Evolutionary conservation across 2,329 filamentous ascomycete species (phyloP).

Genomic region (Parascedosporium putredinis): DNA sequence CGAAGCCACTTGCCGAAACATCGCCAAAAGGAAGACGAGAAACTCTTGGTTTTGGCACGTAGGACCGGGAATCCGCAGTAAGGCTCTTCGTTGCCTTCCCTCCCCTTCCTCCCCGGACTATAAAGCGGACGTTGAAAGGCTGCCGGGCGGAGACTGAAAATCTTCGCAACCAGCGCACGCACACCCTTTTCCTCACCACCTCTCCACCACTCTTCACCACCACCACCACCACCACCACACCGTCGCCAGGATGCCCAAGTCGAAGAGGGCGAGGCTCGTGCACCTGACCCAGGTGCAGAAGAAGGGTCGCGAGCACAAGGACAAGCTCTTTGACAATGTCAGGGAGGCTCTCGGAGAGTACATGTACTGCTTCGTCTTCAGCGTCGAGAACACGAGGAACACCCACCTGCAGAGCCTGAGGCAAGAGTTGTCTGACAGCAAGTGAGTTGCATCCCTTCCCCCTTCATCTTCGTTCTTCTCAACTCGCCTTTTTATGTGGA

Average conservation of each 20-base stretch:
- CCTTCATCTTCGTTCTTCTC: conserved; percentile 6
- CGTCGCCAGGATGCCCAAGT: conserved; percentile 70
- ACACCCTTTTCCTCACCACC: not conserved
- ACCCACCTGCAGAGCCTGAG: conserved; percentile 88
- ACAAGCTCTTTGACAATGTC: conserved; percentile 79
- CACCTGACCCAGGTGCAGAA: conserved; percentile 87
- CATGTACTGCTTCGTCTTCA: conserved; percentile 87
- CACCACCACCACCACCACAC: not conserved
- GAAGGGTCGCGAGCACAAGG: conserved; percentile 86
- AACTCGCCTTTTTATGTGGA: conserved; percentile 6
- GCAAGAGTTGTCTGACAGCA: conserved; percentile 71
- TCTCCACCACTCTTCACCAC: not conserved
- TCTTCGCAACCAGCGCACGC: not conserved
- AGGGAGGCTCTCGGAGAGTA: conserved; percentile 77
- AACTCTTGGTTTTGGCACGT: too few relatives aligned
- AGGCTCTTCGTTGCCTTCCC: too few relatives aligned
- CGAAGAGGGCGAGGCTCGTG: conserved; percentile 81
- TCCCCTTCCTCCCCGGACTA: too few relatives aligned
- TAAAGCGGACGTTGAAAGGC: too few relatives aligned
- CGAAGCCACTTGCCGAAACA: too few relatives aligned
- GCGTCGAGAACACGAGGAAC: conserved; percentile 96
- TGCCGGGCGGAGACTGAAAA: too few relatives aligned
- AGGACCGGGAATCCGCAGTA: too few relatives aligned
- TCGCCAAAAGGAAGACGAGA: too few relatives aligned
- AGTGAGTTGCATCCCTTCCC: conserved; percentile 39